Evolutionary conservation across 768 basidiomycete species (phyloP), one percentile per base, ranked within the genome.

Genomic region (Melanogaster broomeanus): DNA sequence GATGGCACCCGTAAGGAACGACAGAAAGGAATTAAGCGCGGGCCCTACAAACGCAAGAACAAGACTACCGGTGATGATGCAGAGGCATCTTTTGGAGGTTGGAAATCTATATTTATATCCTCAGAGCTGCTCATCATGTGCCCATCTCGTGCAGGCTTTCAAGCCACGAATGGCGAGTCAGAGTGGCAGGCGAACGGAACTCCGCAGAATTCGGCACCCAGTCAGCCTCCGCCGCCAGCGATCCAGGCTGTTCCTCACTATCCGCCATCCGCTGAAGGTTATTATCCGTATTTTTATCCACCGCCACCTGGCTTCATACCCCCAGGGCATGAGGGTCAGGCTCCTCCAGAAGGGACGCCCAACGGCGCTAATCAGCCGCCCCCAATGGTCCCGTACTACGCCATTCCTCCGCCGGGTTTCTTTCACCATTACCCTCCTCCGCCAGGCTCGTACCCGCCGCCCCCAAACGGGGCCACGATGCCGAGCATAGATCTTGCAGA

Each of bases 1-100:
- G 84, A 87, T 57, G 83, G 84, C 2, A 70, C 77, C 16, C 72
- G 85, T 54, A 87, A 87, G 62, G 84, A 85, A 64, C 75, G 85
- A 50, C 83, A 84, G 60, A 81, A 79, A 43, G 80, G 80, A 24
- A 72, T 81, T 53, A 82, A 82, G 61, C 77, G 80, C 18, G 80
- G 80, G 3, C 81, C 80, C 2, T 82, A 82, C 63, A 82, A 81
- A 55, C 77, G 79, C 52, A 81, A 80, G 69, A 69, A 61, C 51
- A 76, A 77, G 59, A 38, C 50, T 12, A 8, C 51, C 18, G 50
- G 48, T 40, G 31, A 49, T n/a, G 68, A 64, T 28, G 22, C 62
- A 24, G 59, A 65, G 11, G 13, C 53, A 3, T 51, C 72, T 47
- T 66, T 56, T 48, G 54, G 33, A 30, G 61, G 56, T 62, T 59